Percentiles rank a stretch among this genome's conserved stretches.
Conservation (phyloP, 169 alveolate species). For the Cryptosporidium viatorum region DNA sequence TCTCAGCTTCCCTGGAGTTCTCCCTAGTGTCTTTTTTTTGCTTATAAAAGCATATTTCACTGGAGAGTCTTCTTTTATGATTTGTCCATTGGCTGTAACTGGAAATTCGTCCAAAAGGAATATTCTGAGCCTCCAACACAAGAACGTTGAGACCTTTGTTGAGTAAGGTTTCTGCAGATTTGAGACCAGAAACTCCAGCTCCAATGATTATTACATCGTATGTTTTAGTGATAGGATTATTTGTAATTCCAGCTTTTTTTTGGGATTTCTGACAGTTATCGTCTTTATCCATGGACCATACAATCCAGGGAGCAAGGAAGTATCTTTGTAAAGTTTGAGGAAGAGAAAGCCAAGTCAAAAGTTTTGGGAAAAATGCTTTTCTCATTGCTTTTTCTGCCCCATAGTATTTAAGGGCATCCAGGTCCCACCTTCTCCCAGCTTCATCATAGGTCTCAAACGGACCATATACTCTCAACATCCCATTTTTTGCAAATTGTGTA, state of each 20-base stretch:
- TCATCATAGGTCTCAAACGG: conserved; percentile 71
- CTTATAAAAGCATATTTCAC: conserved; percentile 26
- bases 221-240: conserved; percentile 19
- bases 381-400: conserved; percentile 73
- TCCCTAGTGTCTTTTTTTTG: not conserved
- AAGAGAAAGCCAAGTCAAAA: conserved; percentile 68
- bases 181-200: conserved; percentile 64
- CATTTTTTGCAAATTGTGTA: conserved; percentile 62
- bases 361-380: conserved; percentile 60
- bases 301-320: conserved; percentile 73
- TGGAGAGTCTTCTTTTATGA: conserved; percentile 26
- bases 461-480: conserved; percentile 70
- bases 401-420: conserved; percentile 67
- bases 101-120: conserved; percentile 58
- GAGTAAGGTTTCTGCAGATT: conserved; percentile 38
- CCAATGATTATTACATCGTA: conserved; percentile 62
- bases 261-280: conserved; percentile 8
- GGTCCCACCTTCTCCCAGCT: conserved; percentile 75
- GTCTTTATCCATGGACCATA: conserved; percentile 72
- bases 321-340: conserved; percentile 62
- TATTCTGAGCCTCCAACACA: conserved; percentile 47
- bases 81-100: conserved; percentile 56
- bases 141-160: conserved; percentile 30
- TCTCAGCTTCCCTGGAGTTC: not conserved
- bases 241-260: not conserved